Evolutionary conservation across 2,329 filamentous ascomycete species (phyloP), one percentile per base, ranked within the genome.

Genomic region (Phaeomoniella chlamydospora): DNA sequence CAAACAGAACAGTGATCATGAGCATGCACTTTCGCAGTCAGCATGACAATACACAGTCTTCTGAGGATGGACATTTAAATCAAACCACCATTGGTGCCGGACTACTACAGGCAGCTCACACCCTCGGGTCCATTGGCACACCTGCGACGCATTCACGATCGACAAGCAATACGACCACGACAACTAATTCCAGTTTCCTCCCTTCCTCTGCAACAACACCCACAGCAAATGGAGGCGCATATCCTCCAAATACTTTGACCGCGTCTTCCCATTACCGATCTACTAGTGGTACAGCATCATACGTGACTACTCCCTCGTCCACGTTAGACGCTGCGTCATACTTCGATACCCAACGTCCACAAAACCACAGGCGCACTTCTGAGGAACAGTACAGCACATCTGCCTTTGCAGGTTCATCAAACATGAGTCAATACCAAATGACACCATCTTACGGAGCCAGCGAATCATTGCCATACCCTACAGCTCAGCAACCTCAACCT

Each of bases 351-450:
- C 59, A 65, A 42, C 63, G 67, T 47, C 62, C 67, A 46, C 54
- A 16, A 9, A 18, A 16, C 14, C 32, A 15, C 11, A 57, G 55
- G 30, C 62, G 67, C 39, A 61, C 65, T 43, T 59, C 64, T 35
- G 72, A 76, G 45, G 71, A 74, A 51, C 58, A 72, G 46, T 71
- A 73, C 47, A 62, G 71, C 29, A 61, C 63, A 29, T 47, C 58
- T 26, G 55, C 61, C 12, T 52, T 58, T 26, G 49, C 54, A 32
- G 43, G 51, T 18, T 53, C 57, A 46, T 64, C 48, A 52, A 55
- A 42, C 54, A 56, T 43, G 55, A 58, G 62, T 35, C 58, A 68
- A 45, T 68, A 68, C 54, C 59, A 64, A 44, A 55, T 64, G 38
- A 56, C 65, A 31, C 59, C 66, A 43, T 63, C 68, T 37, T 68